Evolutionary conservation across 2,329 filamentous ascomycete species (phyloP), one percentile per base, ranked within the genome.

Genomic region (Cyphellophora attinorum): DNA sequence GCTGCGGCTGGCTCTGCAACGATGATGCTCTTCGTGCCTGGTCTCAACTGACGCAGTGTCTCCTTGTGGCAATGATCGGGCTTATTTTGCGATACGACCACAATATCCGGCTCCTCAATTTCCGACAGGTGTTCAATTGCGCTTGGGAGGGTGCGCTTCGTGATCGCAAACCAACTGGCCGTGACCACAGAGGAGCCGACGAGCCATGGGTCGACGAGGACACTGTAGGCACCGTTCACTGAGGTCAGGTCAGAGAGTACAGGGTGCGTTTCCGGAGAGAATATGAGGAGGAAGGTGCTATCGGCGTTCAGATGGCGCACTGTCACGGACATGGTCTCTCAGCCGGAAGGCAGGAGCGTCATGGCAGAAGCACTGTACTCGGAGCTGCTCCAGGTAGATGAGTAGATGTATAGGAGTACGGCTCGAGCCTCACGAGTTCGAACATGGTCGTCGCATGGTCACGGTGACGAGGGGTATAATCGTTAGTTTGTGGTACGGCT

Each of bases 121-220:
- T 76, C 64, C 13, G 58, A 58, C 12, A 79, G 59, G 12, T 76
- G 75, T 0, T 65, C 58, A 38, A 84, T 67, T 44, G 70, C 76
- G 29, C 75, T 62, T 16, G 63, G 61, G 12, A 64, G 55, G 28
- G 62, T 74, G 42, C 76, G 75, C 29, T 64, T 65, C 2, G 75
- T 69, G 25, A 67, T 68, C 13, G 76, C 76, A 54, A 83, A 76
- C 49, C 65, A 68, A 17, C 71, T 63, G 48, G 75, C 74, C 47
- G 74, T 65, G 42, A 79, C 70, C 34, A 70, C 72, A 8, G 75
- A 74, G 3, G 70, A 60, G 0, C 76, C 76, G 8, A 65, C 62
- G 19, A 84, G 65, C 76, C 79, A 85, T 3, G 82, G 81, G 52
- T 88, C 81, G 33, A 85, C 57, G 27, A 86, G 66, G 34, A 86